Evolutionary conservation across 2,329 filamentous ascomycete genomes (phyloP), one percentile per base, ranked within the genome.

Genomic region (Xylaria sp.): DNA sequence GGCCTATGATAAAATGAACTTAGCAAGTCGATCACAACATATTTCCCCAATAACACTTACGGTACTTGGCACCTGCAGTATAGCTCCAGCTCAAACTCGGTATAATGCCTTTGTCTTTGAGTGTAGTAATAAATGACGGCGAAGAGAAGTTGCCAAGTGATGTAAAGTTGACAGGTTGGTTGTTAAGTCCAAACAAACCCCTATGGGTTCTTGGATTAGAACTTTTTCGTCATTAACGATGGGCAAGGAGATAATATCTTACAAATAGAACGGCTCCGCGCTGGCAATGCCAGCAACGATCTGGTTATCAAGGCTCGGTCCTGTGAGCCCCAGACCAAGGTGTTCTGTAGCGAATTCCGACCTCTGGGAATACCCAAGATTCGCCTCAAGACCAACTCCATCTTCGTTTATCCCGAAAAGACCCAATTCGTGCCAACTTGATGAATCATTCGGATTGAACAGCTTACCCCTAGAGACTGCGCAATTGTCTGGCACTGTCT

Each of bases 11-110:
- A 20, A 69, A 36, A n/a, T 63, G 56, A 48, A 25, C 2, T 60
- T 18, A 65, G 46, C 25, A 50, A 18, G 32, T 55, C 5, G 28
- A 6, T 60, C 9, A 15, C 39, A 15, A 20, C 20, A 2, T 10
- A 34, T 20, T 32, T 23, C 9, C 15, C 25, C 18, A 20, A 48
- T 30, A 58, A 20, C 12, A 72, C 79, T 71, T 72, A 74, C 80
- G 79, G 63, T 83, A 82, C 55, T 75, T 76, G 23, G 79, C 80
- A 2, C 81, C 81, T 6, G 81, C 81, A 7, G 81, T 82, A 65
- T 82, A 83, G 58, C 80, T 81, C 78, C 81, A 83, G 58, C 80
- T 81, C 15, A 81, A 68, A 64, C 80, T 81, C 8, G 80, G 80
- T 30, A 82, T 82, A 20, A 74, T 62, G 4, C 76, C 74, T 36